A percentile compares a stretch with the other conserved stretches of the same genome.
Conservation (phyloP, 2,329 filamentous ascomycete genomes). For the Arthrobotrys musiformis region DNA sequence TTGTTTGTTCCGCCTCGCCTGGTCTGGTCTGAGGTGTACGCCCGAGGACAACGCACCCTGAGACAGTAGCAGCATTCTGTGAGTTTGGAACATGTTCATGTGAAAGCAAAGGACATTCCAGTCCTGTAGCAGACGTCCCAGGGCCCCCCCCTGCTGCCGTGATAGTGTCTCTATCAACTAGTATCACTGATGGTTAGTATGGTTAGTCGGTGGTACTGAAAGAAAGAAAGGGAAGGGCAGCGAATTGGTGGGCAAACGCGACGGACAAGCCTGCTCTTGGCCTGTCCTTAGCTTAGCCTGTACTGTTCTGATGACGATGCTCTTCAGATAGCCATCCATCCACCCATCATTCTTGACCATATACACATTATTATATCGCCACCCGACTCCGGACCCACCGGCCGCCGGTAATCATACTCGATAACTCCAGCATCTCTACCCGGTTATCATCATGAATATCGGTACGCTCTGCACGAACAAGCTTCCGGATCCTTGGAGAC, state of each 20-base stretch:
- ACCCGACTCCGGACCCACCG: neutral
- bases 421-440: neutral
- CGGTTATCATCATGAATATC: slow-evolving; percentile 49
- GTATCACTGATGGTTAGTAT: too few species aligned
- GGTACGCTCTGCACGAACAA: slow-evolving; percentile 10
- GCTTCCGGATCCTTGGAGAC: slow-evolving; percentile 3
- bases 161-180: too few species aligned
- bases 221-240: neutral
- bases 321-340: neutral
- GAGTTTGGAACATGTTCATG: neutral
- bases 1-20: neutral
- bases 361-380: slow-evolving; percentile 13
- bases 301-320: slow-evolving; percentile 49
- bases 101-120: neutral
- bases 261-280: too few species aligned
- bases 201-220: neutral
- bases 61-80: neutral
- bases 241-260: neutral
- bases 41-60: slow-evolving; percentile 25
- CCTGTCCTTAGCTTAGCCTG: too few species aligned
- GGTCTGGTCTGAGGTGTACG: slow-evolving; percentile 37
- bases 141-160: too few species aligned
- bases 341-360: neutral
- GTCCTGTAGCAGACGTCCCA: neutral
- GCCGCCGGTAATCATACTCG: neutral